phyloP scores from a whole-genome alignment of 2,329 filamentous ascomycete species.

The Cladobotryum mycophilum region DNA sequence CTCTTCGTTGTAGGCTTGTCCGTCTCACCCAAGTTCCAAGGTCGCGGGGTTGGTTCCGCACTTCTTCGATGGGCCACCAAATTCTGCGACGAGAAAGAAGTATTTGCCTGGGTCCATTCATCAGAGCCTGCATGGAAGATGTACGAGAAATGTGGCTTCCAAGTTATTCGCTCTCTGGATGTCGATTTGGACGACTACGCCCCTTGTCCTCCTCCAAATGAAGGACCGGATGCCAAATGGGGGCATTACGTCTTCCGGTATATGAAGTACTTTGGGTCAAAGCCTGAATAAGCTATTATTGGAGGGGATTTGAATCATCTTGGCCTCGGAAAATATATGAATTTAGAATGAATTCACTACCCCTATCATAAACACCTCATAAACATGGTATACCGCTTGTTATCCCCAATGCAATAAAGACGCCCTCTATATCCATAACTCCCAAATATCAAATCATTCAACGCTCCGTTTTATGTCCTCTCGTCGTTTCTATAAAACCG shows the following conservation, averaged over 20 bases:
- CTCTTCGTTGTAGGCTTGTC: conserved; percentile 26
- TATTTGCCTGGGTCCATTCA: conserved; percentile 30
- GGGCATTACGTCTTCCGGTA: conserved; percentile 29
- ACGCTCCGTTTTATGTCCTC: no score
- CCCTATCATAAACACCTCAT: no score
- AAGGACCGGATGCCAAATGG: conserved; percentile 23
- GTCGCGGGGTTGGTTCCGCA: conserved; percentile 25
- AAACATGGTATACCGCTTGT: no score
- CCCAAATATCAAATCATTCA: no score
- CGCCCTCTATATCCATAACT: no score
- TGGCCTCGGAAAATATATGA: no score
- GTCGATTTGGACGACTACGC: conserved; percentile 28
- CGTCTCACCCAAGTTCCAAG: conserved; percentile 26
- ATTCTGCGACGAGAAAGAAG: conserved; percentile 22
- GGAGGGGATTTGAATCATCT: no score
- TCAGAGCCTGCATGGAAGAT: conserved; percentile 25
- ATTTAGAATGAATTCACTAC: no score
- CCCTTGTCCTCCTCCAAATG: conserved; percentile 17
- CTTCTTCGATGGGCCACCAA: conserved; percentile 27
- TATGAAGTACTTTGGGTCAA: conserved; percentile 22
- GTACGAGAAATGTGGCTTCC: conserved; percentile 26
- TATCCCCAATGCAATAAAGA: no score
- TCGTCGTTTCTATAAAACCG: no score
- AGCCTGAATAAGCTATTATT: neutral
- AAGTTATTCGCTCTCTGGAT: conserved; percentile 22